Conservation (phyloP, 2,329 filamentous ascomycete species). For the Ascocoryne sarcoides region DNA sequence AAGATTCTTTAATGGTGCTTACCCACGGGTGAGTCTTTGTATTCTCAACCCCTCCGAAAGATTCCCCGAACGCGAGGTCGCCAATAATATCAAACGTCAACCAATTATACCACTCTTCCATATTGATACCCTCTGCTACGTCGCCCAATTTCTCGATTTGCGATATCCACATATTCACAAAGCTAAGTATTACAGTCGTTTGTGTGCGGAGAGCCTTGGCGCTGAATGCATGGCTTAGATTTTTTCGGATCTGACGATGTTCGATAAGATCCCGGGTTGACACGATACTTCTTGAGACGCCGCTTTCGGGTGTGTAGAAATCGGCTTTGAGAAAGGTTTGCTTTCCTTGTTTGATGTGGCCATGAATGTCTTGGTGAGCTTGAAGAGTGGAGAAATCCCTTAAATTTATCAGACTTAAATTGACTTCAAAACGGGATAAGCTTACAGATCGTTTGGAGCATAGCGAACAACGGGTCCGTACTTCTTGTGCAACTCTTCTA, state of each 20-base stretch:
- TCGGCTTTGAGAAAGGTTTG: constrained; percentile 2
- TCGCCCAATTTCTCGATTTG: background rate
- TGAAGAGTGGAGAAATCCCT: too few relatives aligned
- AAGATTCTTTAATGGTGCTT: background rate
- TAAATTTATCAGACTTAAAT: too few relatives aligned
- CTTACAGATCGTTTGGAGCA: constrained; percentile 1
- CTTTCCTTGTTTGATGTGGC: constrained; percentile 4
- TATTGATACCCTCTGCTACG: background rate
- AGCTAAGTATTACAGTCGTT: background rate
- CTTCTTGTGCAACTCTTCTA: background rate
- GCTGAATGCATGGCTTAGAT: background rate
- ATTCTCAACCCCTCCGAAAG: constrained; percentile 4
- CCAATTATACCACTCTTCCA: constrained; percentile 11
- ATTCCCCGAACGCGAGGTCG: constrained; percentile 14
- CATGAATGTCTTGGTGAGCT: background rate
- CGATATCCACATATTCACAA: background rate
- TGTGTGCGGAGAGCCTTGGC: background rate
- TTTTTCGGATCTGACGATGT: constrained; percentile 9
- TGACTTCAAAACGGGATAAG: background rate
- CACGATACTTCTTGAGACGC: background rate
- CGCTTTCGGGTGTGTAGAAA: background rate
- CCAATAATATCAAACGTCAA: constrained; percentile 16
- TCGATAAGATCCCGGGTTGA: constrained; percentile 5
- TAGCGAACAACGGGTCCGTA: constrained; percentile 3
- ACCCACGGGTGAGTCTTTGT: background rate